A percentile compares a stretch with the other conserved stretches of the same genome.
These are phyloP conservation scores for Jaapia argillacea DNA, from an alignment of 768 basidiomycete species.

Conservation along the genomic window DNA sequence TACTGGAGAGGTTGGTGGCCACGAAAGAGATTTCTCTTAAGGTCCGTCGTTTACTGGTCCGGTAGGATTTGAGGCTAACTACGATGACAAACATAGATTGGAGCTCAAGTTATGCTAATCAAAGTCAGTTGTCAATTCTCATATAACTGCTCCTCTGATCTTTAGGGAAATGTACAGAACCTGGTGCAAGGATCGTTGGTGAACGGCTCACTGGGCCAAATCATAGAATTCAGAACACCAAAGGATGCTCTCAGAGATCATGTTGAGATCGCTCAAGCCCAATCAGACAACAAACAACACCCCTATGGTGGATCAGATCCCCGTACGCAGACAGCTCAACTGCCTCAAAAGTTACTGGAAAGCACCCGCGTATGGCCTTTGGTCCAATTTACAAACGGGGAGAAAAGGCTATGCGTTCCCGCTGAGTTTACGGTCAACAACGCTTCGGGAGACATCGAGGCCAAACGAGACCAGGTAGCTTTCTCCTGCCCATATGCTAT, in stretches of 20 bases:
- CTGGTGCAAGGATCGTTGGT: conserved; percentile 57
- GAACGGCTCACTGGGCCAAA: conserved; percentile 59
- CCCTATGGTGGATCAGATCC: no score
- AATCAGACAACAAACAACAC: conserved; percentile 19
- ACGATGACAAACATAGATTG: conserved; percentile 49
- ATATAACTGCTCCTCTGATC: neutral
- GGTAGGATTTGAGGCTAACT: no score
- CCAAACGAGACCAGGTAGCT: conserved; percentile 47
- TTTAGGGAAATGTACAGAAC: conserved; percentile 32
- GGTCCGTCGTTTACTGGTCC: no score
- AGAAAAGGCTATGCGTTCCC: conserved; percentile 37
- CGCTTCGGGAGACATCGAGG: conserved; percentile 47
- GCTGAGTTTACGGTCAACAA: conserved; percentile 56
- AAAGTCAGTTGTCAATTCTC: conserved; percentile 34
- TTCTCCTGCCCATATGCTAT: no score
- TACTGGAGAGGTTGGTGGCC: conserved; percentile 56
- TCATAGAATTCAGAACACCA: conserved; percentile 35
- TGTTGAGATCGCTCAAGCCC: conserved; percentile 24
- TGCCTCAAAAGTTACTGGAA: no score
- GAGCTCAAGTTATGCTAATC: conserved; percentile 81
- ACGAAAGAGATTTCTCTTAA: conserved; percentile 29
- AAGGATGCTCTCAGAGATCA: conserved; percentile 29
- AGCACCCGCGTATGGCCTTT: conserved; percentile 41
- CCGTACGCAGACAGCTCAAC: no score
- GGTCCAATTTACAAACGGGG: conserved; percentile 45